phyloP scores from a whole-genome alignment of 2,329 filamentous ascomycete genomes.

The Botrytis medusae region DNA sequence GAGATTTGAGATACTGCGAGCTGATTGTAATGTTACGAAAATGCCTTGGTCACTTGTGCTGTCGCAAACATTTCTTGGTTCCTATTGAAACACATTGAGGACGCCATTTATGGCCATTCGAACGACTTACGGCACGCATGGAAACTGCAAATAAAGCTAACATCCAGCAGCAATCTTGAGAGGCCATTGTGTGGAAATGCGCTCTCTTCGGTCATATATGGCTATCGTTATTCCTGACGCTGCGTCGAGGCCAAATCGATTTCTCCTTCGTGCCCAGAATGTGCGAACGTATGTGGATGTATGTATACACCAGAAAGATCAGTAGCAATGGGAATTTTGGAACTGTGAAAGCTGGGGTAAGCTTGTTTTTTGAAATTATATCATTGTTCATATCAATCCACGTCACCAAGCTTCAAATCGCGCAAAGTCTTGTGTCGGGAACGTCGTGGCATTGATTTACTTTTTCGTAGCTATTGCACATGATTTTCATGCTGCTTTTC shows the following conservation, averaged over 20 bases:
- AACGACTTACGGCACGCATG: neutral
- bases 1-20: neutral
- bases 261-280: neutral
- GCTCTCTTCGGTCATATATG: neutral
- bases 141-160: neutral
- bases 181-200: too few species aligned
- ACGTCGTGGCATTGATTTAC: conserved; percentile 36
- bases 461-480: conserved; percentile 39
- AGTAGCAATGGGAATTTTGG: neutral
- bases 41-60: neutral
- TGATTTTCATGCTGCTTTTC: conserved; percentile 33
- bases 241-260: neutral
- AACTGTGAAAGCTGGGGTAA: neutral
- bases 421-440: conserved; percentile 25
- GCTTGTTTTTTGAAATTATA: neutral
- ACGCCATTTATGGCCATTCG: neutral
- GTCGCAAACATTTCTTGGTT: neutral
- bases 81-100: neutral
- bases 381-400: conserved; percentile 9
- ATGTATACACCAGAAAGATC: neutral
- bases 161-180: neutral
- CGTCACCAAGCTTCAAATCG: conserved; percentile 6
- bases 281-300: neutral
- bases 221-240: neutral
- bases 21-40: neutral